phyloP scores from a whole-genome alignment of 225 moss, liverwort and hornwort species.

The Anthoceros angustus region DNA sequence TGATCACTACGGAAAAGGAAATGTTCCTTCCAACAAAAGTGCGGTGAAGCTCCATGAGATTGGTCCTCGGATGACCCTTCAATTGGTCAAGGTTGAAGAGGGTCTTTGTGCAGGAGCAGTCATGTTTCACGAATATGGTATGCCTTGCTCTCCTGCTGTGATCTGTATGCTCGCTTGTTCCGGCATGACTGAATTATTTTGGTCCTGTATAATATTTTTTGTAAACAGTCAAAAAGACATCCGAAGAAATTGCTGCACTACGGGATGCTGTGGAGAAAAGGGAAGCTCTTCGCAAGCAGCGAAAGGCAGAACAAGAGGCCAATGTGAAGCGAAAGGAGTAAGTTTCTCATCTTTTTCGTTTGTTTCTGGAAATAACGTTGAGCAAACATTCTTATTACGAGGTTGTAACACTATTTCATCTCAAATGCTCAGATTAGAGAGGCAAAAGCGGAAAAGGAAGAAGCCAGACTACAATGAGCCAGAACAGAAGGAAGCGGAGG shows the following conservation, averaged over 20 bases:
- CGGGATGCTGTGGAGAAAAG: constrained; percentile 62
- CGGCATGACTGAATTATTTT: background rate
- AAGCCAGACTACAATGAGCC: constrained; percentile 12
- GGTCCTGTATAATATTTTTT: background rate
- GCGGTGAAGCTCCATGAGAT: constrained; percentile 89
- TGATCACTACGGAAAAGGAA: constrained; percentile 79
- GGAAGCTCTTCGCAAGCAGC: constrained; percentile 80
- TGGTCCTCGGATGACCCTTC: constrained; percentile 75
- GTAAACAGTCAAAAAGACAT: constrained; percentile 53
- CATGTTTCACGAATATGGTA: constrained; percentile 86
- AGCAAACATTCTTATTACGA: background rate
- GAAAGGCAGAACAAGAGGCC: constrained; percentile 76
- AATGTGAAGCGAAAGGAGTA: constrained; percentile 76
- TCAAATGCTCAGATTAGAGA: constrained; percentile 8
- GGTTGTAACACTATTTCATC: background rate
- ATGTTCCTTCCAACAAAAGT: constrained; percentile 79
- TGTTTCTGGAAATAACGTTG: background rate
- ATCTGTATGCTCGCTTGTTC: background rate
- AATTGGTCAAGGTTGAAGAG: constrained; percentile 96
- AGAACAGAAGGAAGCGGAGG: constrained; percentile 22
- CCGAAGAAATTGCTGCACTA: constrained; percentile 58
- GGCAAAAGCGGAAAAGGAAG: constrained; percentile 28
- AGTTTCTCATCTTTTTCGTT: background rate
- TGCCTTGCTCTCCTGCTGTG: background rate
- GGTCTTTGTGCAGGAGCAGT: constrained; percentile 80